phyloP scores from a whole-genome alignment of 331 rosid genomes.

The Malus hybrid region DNA sequence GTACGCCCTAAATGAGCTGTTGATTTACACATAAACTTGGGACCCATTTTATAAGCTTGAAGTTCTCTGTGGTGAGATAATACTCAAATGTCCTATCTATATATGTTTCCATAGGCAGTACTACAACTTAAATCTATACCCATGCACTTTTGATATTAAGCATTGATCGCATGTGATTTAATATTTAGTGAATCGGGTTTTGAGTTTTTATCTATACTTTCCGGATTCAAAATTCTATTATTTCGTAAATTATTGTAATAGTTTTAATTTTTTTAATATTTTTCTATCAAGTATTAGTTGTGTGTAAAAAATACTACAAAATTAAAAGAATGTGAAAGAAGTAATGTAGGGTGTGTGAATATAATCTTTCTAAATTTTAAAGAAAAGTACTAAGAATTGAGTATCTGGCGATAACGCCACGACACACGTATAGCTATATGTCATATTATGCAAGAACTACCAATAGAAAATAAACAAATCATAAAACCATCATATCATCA shows the following conservation, averaged over 20 bases:
- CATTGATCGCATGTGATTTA: too few relatives aligned
- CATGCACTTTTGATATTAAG: not conserved
- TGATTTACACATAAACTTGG: constrained; percentile 20
- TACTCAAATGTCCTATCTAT: not conserved
- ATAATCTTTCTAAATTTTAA: too few relatives aligned
- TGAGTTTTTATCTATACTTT: too few relatives aligned
- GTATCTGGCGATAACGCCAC: not conserved
- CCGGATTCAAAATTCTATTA: too few relatives aligned
- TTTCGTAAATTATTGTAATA: too few relatives aligned
- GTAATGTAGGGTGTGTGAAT: rapidly evolving
- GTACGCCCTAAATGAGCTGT: constrained; percentile 37
- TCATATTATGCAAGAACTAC: too few relatives aligned
- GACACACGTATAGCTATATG: not conserved
- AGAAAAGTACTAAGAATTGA: not conserved
- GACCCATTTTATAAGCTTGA: constrained; percentile 3
- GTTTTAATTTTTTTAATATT: too few relatives aligned
- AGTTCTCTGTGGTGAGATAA: too few relatives aligned
- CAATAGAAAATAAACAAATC: too few relatives aligned
- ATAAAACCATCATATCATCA: not conserved
- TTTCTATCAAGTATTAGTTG: too few relatives aligned
- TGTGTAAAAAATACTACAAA: too few relatives aligned
- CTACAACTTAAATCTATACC: not conserved
- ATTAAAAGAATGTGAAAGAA: too few relatives aligned
- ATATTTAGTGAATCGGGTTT: rapidly evolving
- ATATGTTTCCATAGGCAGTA: not conserved